Base-by-base conservation (phyloP, 768 basidiomycete species). In the Xerocomellus chrysenteron region DNA sequence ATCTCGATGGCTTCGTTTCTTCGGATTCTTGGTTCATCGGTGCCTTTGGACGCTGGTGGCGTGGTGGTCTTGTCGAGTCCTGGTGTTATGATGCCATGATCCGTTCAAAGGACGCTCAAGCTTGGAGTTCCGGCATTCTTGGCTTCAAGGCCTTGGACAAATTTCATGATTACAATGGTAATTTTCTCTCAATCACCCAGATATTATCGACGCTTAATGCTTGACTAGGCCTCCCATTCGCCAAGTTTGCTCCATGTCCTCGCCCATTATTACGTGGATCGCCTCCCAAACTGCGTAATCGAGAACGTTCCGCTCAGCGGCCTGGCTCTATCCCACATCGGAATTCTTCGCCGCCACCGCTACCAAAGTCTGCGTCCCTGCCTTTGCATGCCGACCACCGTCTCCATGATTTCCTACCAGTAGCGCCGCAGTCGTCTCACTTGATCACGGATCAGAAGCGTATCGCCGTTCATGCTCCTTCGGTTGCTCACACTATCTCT, bases 21-120 rank as follows among this genome's bases (percentile, higher is more conserved):
- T 80, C 84, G 30, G 89, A 94, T 72, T 84, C 88, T 36, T 93
- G 92, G 89, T 96, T 91, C 72, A 78, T 96, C 58, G 94, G 94
- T 32, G 87, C 87, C 12, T 95, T 95, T 73, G 94, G 94, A 2
- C 84, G 81, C 59, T 96, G 94, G 94, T 95, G 90, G 88, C 78
- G 87, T 46, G 92, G 88, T 44, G 91, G 90, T 40, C 74, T 83
- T n/a, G 77, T 92, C 54, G 87, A 91, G 60, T 79, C 84, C n/a
- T 89, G 88, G 86, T 90, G 85, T 75, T 82, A 83, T 61, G 83
- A 88, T 72, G 80, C 83, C 54, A 77, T 87, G 61, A 75, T 82
- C 35, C 76, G 82, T 54, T 78, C 82, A 26, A 87, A 82, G 62
- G 86, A 87, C 55, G 81, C 87, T 56, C 87, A 90, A 68, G 81